Evolutionary conservation across 1,139 yeast genomes (phyloP), one percentile per base, ranked within the genome.

Genomic region (Eremothecium sinecaudum): DNA sequence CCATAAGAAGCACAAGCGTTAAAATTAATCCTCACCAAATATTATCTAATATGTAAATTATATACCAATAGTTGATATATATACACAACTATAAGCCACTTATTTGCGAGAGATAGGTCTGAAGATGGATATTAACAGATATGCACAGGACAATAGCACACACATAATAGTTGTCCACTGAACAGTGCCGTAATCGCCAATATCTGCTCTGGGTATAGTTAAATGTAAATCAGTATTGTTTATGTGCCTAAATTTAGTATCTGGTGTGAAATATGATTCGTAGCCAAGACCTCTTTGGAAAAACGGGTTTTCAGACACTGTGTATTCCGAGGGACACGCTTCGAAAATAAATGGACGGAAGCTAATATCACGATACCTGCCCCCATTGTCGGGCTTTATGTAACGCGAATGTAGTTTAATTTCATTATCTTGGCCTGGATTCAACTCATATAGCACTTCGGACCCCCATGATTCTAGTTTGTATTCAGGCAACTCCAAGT

Each of bases 381-480:
- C 10, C 45, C 46, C 42, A 12, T 40, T 28, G 4, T 40, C 46
- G 1, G 75, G 75, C 18, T 45, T 44, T 11, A 63, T 61, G 44
- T 72, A 72, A 30, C 78, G 59, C 18, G 73, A 64, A 45, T 72
- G 77, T 43, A 69, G 50, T 5, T 66, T 66, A 6, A 72, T 50
- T 13, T 57, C 63, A 55, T 39, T 53, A 19, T 41, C 31, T 28
- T 25, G 38, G 10, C 51, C 50, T 14, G 59, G 46, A 19, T 46
- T 45, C 12, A 68, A 45, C 31, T 54, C 56, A 18, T 69, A 57
- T 18, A 69, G 42, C 4, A 61, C 58, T 35, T 63, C 66, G 24
- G 66, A 66, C 34, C 76, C 76, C 64, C 67, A 67, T 13, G 62
- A 52, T 5, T 40, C 35, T 4, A 65, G 59, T 25, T 61, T 59